Evolutionary conservation across 345 rosid species (phyloP), one percentile per base, ranked within the genome.

Genomic region (Citrus cavaleriei): DNA sequence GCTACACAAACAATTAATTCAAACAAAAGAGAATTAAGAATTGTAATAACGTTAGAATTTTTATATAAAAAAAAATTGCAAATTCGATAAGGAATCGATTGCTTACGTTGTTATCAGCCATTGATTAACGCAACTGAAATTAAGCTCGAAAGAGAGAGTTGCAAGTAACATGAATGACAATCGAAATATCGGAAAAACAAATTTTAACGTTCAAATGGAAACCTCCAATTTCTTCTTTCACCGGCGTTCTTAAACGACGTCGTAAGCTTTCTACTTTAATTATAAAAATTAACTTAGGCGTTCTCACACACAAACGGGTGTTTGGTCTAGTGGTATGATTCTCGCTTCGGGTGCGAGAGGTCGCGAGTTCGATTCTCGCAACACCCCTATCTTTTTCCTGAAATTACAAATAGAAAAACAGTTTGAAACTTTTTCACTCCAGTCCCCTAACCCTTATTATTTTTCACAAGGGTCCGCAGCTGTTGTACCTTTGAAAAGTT

Each of bases 301-400:
- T 0, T 0, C 3, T 9, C 0, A 0, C 2, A 0, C 46, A 40
- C 2, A 22, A 18, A 3, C 0, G 93, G 90, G 90, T 88, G 92
- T 89, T 92, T 95, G 94, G 97, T 93, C 96, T 89, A 88, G 98
- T 92, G 95, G 97, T 90, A 92, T 93, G 97, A 93, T 91, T 95
- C 97, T 92, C 92, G 94, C 98, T 93, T 92, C 93, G 93, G 98
- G 94, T 93, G 97, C 95, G 92, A 91, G 93, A 90, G 97, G 95
- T 87, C 93, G 89, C 85, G 95, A 91, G 97, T 93, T 95, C 97
- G 95, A 91, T 90, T 92, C 93, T 92, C 91, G 91, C 90, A 92
- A 92, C 93, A 87, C 95, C 98, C 98, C 93, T 2, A 25, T 3
- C 18, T 1, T 46, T 46, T 46, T 13, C 18, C 4, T 10, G 13